Evolutionary conservation across 2,329 filamentous ascomycete genomes (phyloP).

Genomic region (Colletotrichum phormii): DNA sequence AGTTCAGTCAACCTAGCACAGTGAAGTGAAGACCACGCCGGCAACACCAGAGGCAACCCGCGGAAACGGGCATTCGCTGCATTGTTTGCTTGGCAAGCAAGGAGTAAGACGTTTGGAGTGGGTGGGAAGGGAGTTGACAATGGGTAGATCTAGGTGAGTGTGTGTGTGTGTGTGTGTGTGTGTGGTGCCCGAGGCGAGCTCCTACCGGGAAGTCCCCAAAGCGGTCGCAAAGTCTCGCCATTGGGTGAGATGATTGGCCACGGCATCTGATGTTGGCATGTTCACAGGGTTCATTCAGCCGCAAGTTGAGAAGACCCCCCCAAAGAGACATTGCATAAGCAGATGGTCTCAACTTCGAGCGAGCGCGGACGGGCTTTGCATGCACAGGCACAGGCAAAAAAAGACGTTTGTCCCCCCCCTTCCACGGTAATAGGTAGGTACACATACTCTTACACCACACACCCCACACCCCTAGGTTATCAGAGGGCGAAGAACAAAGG

Average conservation of each 20-base stretch:
- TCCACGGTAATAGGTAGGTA: no score
- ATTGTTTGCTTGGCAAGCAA: not conserved
- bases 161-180: not conserved
- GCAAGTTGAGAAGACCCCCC: not conserved
- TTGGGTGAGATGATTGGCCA: not conserved
- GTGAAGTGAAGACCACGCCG: not conserved
- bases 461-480: not conserved
- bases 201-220: constrained; percentile 9
- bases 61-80: not conserved
- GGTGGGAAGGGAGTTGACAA: not conserved
- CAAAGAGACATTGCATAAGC: not conserved
- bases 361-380: not conserved
- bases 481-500: not conserved
- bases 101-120: not conserved
- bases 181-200: not conserved
- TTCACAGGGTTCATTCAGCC: constrained; percentile 13
- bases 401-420: not conserved
- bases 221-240: constrained; percentile 23
- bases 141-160: not conserved
- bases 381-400: not conserved
- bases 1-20: not conserved
- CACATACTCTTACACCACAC: not conserved
- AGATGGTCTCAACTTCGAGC: constrained; percentile 19
- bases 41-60: not conserved
- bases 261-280: constrained; percentile 6